Percentiles rank a stretch among this genome's conserved stretches.
Evolutionary conservation across 345 rosid genomes (phyloP).

Genomic region (Syzygium oleosum): DNA sequence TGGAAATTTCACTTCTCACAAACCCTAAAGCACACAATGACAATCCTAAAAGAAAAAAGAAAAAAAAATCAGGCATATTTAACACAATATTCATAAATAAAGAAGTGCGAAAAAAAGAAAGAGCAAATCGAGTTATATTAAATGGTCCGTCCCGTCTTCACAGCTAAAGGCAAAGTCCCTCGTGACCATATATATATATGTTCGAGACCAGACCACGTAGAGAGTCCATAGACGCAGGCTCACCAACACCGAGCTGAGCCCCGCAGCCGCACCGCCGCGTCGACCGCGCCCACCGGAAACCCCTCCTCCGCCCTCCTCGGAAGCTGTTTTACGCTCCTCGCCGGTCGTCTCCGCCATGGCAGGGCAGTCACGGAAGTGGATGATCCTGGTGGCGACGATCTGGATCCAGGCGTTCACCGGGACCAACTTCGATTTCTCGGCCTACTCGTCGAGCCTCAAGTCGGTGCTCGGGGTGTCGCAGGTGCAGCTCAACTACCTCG

Average conservation of each 20-base stretch:
- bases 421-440: slow-evolving; percentile 93
- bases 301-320: background rate
- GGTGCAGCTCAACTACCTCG: slow-evolving; percentile 81
- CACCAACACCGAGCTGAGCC: background rate
- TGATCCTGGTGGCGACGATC: slow-evolving; percentile 84
- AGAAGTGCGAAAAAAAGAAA: background rate
- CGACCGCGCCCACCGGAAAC: background rate
- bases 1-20: background rate
- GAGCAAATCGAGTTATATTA: background rate
- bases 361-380: slow-evolving; percentile 87
- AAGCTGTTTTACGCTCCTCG: background rate
- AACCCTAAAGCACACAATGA: background rate
- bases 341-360: slow-evolving; percentile 27
- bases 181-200: background rate
- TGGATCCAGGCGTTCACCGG: slow-evolving; percentile 99
- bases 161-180: background rate
- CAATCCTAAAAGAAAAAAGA: background rate
- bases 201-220: background rate
- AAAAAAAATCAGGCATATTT: background rate
- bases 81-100: background rate
- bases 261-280: background rate
- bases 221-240: background rate
- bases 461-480: slow-evolving; percentile 74
- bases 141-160: background rate
- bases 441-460: slow-evolving; percentile 74